Evolutionary conservation across 2,329 filamentous ascomycete species (phyloP).

Genomic region (Amauroascus verrucosus): DNA sequence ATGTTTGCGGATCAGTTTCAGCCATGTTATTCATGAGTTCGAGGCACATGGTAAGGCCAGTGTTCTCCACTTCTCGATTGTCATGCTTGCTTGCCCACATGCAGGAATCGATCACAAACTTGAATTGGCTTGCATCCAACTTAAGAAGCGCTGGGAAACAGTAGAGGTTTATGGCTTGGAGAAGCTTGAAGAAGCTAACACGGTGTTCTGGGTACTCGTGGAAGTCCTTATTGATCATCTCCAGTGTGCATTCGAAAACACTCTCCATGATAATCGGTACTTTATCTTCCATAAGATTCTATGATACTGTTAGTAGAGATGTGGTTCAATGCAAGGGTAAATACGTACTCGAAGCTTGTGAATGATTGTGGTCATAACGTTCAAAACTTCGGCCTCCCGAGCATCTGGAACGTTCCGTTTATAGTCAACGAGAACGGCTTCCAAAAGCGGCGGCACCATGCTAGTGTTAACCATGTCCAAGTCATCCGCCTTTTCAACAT

Average conservation of each 20-base stretch:
- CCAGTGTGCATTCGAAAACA: slow-evolving; percentile 93
- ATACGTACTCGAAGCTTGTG: slow-evolving; percentile 85
- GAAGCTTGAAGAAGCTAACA: slow-evolving; percentile 97
- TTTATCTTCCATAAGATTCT: slow-evolving; percentile 96
- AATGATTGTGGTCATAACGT: slow-evolving; percentile 95
- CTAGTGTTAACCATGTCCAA: slow-evolving; percentile 83
- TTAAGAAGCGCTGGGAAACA: slow-evolving; percentile 93
- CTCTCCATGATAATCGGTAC: slow-evolving; percentile 97
- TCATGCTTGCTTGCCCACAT: slow-evolving; percentile 99
- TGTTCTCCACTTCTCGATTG: slow-evolving; percentile 93
- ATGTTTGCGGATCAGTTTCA: slow-evolving; percentile 73
- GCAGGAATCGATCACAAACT: slow-evolving; percentile 98
- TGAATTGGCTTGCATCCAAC: slow-evolving; percentile 93
- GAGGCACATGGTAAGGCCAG: slow-evolving; percentile 94
- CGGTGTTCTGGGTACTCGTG: slow-evolving; percentile 97
- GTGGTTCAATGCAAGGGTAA: slow-evolving; percentile 39
- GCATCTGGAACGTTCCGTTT: slow-evolving; percentile 94
- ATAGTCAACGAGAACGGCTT: slow-evolving; percentile 91
- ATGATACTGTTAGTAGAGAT: slow-evolving; percentile 20
- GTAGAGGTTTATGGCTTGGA: slow-evolving; percentile 90
- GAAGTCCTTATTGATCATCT: slow-evolving; percentile 99
- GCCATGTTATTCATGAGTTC: slow-evolving; percentile 97
- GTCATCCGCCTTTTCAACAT: slow-evolving; percentile 96
- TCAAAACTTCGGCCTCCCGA: slow-evolving; percentile 89
- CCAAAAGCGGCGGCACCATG: slow-evolving; percentile 90